Evolutionary conservation across 805 yeast species (phyloP), one percentile per base, ranked within the genome.

Genomic region (Candida fluviatilis): DNA sequence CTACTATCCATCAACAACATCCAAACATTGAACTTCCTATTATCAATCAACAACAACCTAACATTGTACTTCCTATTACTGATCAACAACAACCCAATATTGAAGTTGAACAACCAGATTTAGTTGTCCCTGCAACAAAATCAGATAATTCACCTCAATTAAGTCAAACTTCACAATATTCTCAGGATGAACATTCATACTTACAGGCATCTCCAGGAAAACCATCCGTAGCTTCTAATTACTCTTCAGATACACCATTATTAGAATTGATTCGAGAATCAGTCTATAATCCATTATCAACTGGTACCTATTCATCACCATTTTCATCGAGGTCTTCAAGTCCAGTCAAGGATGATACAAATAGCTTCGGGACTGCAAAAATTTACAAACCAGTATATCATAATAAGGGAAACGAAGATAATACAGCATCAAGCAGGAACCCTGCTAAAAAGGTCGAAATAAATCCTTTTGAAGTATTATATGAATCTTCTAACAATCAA

Each of bases 401-500:
- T 13, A 26, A 6, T 13, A 8, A 5, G 13, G n/a, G 15, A 8
- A 26, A 26, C 15, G n/a, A 5, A 8, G 14, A 26, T 12, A 12
- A 5, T 12, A 21, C 6, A 21, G 24, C 6, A 21, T 21, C 24
- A 6, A 19, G 15, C 13, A 19, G 12, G 11, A 31, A 18, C 18
- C 21, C 37, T 23, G 45, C 45, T 21, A 45, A 43, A 33, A 34
- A 56, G 31, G 39, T 45, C 6, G 37, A 41, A 6, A 54, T 59
- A 2, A 58, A 58, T 31, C 64, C 64, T 2, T 59, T 60, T 38
- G 64, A 55, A 14, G 41, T 57, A 15, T 27, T 60, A 3, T 60
- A 58, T 35, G 48, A 34, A 14, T 6, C 30, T 3, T 4, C 24
- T 17, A 26, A n/a, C n/a, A 7, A 18, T 10, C 18, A 28, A 13